A percentile compares a stretch with the other conserved stretches of the same genome.
These are phyloP conservation scores for Diaporthe nobilis DNA, from an alignment of 2,329 filamentous ascomycete genomes.

Conservation along the genomic window DNA sequence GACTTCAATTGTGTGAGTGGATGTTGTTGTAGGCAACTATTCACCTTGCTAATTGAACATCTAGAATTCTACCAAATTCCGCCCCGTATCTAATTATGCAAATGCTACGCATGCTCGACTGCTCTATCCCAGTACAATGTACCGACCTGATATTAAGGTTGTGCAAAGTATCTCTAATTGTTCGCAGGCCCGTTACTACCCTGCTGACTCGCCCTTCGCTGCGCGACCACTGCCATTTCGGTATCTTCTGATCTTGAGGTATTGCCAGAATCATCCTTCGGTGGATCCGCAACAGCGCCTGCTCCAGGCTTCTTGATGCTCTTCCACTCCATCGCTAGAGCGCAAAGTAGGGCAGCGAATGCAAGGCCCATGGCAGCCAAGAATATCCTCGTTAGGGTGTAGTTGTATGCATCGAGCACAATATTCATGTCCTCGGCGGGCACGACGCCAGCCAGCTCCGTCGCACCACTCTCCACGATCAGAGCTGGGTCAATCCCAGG, in stretches of 20 bases:
- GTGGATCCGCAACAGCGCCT: slow-evolving; percentile 7
- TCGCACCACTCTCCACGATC: slow-evolving; percentile 68
- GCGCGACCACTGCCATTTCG: background rate
- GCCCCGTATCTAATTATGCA: background rate
- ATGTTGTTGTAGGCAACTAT: background rate
- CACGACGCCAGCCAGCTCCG: slow-evolving; percentile 70
- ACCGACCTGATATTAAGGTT: background rate
- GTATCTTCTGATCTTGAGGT: slow-evolving; percentile 2
- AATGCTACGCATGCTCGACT: background rate
- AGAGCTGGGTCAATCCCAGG: slow-evolving; percentile 58
- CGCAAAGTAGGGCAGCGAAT: slow-evolving; percentile 68
- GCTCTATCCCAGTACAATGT: background rate
- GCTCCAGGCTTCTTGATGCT: slow-evolving; percentile 70
- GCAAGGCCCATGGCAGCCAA: slow-evolving; percentile 72
- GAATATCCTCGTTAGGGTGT: slow-evolving; percentile 73
- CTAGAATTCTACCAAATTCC: background rate
- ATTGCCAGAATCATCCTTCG: background rate
- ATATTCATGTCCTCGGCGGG: slow-evolving; percentile 61
- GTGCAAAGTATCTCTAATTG: background rate
- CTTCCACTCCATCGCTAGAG: slow-evolving; percentile 75
- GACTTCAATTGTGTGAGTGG: background rate
- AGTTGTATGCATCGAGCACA: slow-evolving; percentile 76
- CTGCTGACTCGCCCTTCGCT: background rate
- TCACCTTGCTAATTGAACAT: background rate
- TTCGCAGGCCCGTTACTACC: background rate